These are phyloP conservation scores for Warburgia ugandensis DNA, from an alignment of 164 flowering plant species.

Conservation along the genomic window DNA sequence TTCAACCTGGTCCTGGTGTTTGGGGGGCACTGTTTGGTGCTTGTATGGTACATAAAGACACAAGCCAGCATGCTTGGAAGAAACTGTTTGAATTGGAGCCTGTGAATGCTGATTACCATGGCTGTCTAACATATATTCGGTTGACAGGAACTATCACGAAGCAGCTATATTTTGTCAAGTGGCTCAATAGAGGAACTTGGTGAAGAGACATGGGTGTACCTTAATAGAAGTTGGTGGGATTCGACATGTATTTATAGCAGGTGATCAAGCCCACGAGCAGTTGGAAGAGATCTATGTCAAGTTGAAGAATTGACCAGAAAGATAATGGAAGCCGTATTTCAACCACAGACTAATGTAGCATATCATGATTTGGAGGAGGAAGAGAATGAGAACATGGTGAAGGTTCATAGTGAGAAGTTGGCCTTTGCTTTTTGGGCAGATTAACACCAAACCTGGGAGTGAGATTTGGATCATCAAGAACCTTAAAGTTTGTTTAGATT, in stretches of 20 bases:
- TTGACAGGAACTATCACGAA: slow-evolving; percentile 43
- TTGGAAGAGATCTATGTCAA: slow-evolving; percentile 46
- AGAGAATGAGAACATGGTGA: slow-evolving; percentile 81
- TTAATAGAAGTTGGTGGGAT: slow-evolving; percentile 57
- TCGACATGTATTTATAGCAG: slow-evolving; percentile 59
- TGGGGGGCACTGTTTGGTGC: slow-evolving; percentile 91
- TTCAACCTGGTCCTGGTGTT: slow-evolving; percentile 55
- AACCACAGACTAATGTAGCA: slow-evolving; percentile 52
- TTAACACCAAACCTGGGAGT: slow-evolving; percentile 62
- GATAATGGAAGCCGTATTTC: slow-evolving; percentile 80
- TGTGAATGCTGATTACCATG: slow-evolving; percentile 65
- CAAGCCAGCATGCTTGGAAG: slow-evolving; percentile 50
- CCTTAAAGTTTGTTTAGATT: slow-evolving; percentile 83
- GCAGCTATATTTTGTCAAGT: slow-evolving; percentile 66
- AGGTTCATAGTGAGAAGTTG: slow-evolving; percentile 90
- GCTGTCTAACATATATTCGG: slow-evolving; percentile 74
- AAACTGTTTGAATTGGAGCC: slow-evolving; percentile 65
- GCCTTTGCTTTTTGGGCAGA: slow-evolving; percentile 84
- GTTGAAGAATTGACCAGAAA: slow-evolving; percentile 58
- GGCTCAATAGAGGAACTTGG: slow-evolving; percentile 45
- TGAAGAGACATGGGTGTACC: slow-evolving; percentile 81
- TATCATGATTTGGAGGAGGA: slow-evolving; percentile 96
- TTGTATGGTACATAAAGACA: slow-evolving; percentile 73
- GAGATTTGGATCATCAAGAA: slow-evolving; percentile 89
- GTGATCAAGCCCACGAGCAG: slow-evolving; percentile 64